Evolutionary conservation across 805 yeast species (phyloP).

Genomic region (Candida incommunis): DNA sequence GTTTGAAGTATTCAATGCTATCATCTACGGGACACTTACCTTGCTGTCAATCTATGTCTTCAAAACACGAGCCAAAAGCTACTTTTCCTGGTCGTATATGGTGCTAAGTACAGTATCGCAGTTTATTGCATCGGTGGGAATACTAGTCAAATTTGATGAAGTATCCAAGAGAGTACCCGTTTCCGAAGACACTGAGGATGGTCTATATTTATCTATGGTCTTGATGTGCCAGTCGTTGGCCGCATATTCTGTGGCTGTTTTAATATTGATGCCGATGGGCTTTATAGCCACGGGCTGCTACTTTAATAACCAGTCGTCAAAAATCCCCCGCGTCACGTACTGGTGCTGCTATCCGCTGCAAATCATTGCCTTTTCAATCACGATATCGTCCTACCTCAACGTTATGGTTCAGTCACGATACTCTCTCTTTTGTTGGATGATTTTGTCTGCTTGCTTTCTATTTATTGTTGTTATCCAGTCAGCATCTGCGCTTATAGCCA

Average conservation of each 20-base stretch:
- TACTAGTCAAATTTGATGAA: not conserved
- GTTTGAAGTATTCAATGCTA: not conserved
- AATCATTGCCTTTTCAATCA: not conserved
- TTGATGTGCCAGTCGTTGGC: not conserved
- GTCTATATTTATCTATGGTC: not conserved
- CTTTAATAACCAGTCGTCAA: not conserved
- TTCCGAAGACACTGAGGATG: not conserved
- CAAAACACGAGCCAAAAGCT: not conserved
- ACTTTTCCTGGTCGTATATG: not conserved
- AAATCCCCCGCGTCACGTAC: not conserved
- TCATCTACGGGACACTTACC: not conserved
- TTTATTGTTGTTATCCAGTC: not conserved
- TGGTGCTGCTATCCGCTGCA: constrained; percentile 1
- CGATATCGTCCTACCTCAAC: not conserved
- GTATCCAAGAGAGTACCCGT: not conserved
- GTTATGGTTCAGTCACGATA: not conserved
- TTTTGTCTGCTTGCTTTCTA: not conserved
- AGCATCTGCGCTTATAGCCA: not conserved
- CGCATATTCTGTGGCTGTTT: not conserved
- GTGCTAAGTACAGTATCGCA: not conserved
- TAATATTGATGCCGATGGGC: not conserved
- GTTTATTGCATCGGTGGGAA: not conserved
- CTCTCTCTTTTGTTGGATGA: not conserved
- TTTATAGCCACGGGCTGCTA: not conserved
- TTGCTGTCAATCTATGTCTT: not conserved